A percentile compares a stretch with the other conserved stretches of the same genome.
Conservation (phyloP, 2,329 filamentous ascomycete genomes). For the Ophiostoma triangulosporum region DNA sequence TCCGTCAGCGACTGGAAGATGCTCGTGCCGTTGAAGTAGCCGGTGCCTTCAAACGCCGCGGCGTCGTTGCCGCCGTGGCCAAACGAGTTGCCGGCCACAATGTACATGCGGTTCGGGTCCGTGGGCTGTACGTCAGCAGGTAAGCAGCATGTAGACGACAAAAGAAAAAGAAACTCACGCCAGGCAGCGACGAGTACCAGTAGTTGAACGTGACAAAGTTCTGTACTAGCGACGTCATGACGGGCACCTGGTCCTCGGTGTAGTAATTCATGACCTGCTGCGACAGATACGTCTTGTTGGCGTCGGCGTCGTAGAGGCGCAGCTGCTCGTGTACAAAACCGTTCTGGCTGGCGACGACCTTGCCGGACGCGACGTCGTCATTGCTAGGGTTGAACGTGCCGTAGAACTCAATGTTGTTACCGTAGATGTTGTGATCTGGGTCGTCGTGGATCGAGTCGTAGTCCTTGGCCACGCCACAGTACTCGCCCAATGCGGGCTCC, state of each 20-base stretch:
- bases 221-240: conserved; percentile 25
- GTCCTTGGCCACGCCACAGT: conserved; percentile 23
- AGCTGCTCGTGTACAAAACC: conserved; percentile 30
- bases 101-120: conserved; percentile 26
- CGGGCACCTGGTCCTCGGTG: conserved; percentile 27
- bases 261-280: conserved; percentile 31
- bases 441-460: conserved; percentile 28
- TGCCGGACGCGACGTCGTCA: conserved; percentile 13
- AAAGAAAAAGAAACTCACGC: conserved; percentile 20
- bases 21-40: conserved; percentile 19
- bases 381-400: conserved; percentile 27
- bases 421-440: conserved; percentile 27
- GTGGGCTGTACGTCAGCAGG: conserved; percentile 19
- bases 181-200: conserved; percentile 29
- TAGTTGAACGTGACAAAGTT: conserved; percentile 31
- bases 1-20: conserved; percentile 30
- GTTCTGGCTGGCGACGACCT: conserved; percentile 10
- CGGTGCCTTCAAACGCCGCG: conserved; percentile 16
- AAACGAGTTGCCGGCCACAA: conserved; percentile 19
- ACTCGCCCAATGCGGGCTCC: conserved; percentile 10
- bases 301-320: conserved; percentile 20
- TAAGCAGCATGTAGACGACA: background rate
- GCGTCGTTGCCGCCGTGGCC: conserved; percentile 20
- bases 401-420: conserved; percentile 31
- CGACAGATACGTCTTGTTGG: conserved; percentile 21